These are phyloP conservation scores for Funneliformis mosseae DNA, from an alignment of 192 early-diverging fungal genomes.

Conservation along the genomic window DNA sequence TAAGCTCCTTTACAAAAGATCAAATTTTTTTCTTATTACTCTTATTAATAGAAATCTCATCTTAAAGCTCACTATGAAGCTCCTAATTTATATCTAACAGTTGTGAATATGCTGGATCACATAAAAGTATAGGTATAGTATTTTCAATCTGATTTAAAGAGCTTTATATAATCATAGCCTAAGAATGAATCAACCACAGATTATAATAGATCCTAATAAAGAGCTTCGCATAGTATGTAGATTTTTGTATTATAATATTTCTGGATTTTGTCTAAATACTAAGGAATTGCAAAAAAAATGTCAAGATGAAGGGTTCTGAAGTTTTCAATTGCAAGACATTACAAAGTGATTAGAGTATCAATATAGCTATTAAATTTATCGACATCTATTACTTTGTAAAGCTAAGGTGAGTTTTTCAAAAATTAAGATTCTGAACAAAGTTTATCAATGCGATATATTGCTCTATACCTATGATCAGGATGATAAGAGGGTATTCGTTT, in stretches of 20 bases:
- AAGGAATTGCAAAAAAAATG: conserved; percentile 21
- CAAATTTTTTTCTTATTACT: conserved; percentile 4
- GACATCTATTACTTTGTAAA: background rate
- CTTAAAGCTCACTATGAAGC: background rate
- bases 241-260: too few relatives aligned
- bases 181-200: background rate
- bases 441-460: too few relatives aligned
- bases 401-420: conserved; percentile 11
- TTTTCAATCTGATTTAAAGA: background rate
- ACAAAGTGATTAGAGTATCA: conserved; percentile 16
- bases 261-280: background rate
- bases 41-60: conserved; percentile 3
- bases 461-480: too few relatives aligned
- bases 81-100: conserved; percentile 8
- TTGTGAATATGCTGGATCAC: background rate
- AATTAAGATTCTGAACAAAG: too few relatives aligned
- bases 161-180: background rate
- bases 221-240: background rate
- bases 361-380: conserved; percentile 23
- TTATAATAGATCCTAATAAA: background rate
- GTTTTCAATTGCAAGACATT: conserved; percentile 19
- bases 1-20: background rate
- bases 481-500: background rate
- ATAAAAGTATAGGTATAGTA: too few relatives aligned
- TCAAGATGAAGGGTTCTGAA: background rate